Evolutionary conservation across 192 early-diverging fungal species (phyloP).

Genomic region (Backusella psychrophila): DNA sequence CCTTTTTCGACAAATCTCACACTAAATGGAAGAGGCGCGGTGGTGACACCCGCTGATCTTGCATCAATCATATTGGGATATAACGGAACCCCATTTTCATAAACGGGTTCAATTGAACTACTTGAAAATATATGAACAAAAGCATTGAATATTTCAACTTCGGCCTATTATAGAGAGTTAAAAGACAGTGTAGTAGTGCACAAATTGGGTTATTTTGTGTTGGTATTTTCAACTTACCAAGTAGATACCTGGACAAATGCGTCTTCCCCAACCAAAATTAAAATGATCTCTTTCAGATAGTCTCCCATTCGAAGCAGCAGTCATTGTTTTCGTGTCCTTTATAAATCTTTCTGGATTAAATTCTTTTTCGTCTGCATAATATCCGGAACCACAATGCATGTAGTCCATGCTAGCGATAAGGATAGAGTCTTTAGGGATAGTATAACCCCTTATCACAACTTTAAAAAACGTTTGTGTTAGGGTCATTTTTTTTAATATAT

Average conservation of each 20-base stretch:
- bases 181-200: background rate
- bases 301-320: constrained; percentile 11
- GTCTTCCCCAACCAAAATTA: constrained; percentile 24
- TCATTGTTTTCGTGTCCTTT: background rate
- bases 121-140: background rate
- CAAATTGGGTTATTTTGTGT: background rate
- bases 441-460: constrained; percentile 30
- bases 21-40: background rate
- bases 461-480: too few species aligned
- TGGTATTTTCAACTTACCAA: background rate
- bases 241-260: constrained; percentile 9
- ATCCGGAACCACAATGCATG: constrained; percentile 33
- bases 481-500: too few species aligned
- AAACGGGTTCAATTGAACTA: background rate
- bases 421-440: constrained; percentile 46
- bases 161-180: background rate
- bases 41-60: background rate
- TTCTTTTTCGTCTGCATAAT: constrained; percentile 42
- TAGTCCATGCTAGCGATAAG: constrained; percentile 48
- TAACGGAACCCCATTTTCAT: background rate
- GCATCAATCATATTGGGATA: background rate
- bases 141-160: constrained; percentile 4
- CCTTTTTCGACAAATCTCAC: background rate
- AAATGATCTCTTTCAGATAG: constrained; percentile 14
- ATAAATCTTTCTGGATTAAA: constrained; percentile 48